Evolutionary conservation across 2,329 filamentous ascomycete species (phyloP), one percentile per base, ranked within the genome.

Genomic region (Colletotrichum sp.): DNA sequence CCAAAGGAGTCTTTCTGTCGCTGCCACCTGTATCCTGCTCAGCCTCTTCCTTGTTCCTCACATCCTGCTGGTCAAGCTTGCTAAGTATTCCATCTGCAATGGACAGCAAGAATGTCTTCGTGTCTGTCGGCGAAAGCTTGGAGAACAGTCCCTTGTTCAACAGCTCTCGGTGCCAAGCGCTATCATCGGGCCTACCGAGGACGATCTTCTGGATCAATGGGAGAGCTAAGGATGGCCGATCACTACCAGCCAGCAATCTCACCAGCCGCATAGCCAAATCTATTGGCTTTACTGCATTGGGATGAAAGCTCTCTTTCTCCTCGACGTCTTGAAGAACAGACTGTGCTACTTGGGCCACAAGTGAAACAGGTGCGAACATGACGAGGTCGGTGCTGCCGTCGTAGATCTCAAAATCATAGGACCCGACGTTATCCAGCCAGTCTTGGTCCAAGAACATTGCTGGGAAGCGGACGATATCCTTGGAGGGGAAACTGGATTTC

Each of bases 161-260:
- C 9, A 75, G 68, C 32, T 59, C 13, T 15, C 72, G 34, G 39
- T 75, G 72, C 72, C 72, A 71, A 4, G 72, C 59, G 49, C 72
- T 75, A 15, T 75, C 60, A 3, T 63, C 13, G 3, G 67, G 72
- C 16, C 67, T 71, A 18, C 28, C 34, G 12, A 75, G 60, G 24
- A 75, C 24, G 30, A 71, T 30, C 16, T 71, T 60, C 8, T 62
- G 32, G 5, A 75, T 57, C 24, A 75, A 36, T 1, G 72, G 67
- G 34, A 66, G 64, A n/a, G 72, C 68, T 12, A 71, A 28, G n/a
- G 72, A 64, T 8, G 72, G 72, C 6, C 49, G 59, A 18, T 75
- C 68, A 32, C 72, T 21, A 12, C 7, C 6, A 4, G 52, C 28
- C 6, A 71, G 15, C 7, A 66, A 2, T 6, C 60, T 59, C 7